phyloP scores from a whole-genome alignment of 176 grass and related monocot species.

The Aegilops speltoides region DNA sequence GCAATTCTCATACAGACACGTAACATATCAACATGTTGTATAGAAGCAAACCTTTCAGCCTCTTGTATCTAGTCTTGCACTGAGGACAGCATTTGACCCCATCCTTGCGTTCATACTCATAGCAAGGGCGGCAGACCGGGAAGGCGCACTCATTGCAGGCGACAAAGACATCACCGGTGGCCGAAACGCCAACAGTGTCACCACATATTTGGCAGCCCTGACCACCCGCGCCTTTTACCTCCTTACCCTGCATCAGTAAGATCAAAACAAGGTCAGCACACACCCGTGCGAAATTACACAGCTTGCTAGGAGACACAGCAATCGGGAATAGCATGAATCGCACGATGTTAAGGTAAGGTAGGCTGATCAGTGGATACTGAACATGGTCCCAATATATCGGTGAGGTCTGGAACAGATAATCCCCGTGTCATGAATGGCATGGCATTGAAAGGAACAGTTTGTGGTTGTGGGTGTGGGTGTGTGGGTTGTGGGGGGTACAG shows the following conservation, averaged over 20 bases:
- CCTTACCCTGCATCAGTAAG: constrained; percentile 65
- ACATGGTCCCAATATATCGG: neutral
- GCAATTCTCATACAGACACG: neutral
- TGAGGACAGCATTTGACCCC: constrained; percentile 95
- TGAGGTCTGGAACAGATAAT: neutral
- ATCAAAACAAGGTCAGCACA: constrained; percentile 17
- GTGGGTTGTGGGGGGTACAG: no score
- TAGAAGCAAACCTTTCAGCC: constrained; percentile 76
- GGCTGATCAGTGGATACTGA: neutral
- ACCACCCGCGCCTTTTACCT: constrained; percentile 45
- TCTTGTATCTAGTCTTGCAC: constrained; percentile 99
- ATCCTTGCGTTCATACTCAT: constrained; percentile 97
- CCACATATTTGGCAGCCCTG: constrained; percentile 98
- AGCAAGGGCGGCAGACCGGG: constrained; percentile 97
- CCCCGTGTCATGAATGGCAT: no score
- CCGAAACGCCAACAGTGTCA: constrained; percentile 73
- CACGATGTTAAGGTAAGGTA: neutral
- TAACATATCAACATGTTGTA: neutral
- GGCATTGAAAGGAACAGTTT: no score
- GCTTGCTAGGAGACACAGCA: neutral
- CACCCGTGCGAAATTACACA: neutral
- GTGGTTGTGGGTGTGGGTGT: no score
- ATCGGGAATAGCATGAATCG: neutral
- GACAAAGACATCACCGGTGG: constrained; percentile 81
- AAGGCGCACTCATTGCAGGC: constrained; percentile 99